phyloP scores from a whole-genome alignment of 106 monocot species.

The Dendrobium huoshanense region DNA sequence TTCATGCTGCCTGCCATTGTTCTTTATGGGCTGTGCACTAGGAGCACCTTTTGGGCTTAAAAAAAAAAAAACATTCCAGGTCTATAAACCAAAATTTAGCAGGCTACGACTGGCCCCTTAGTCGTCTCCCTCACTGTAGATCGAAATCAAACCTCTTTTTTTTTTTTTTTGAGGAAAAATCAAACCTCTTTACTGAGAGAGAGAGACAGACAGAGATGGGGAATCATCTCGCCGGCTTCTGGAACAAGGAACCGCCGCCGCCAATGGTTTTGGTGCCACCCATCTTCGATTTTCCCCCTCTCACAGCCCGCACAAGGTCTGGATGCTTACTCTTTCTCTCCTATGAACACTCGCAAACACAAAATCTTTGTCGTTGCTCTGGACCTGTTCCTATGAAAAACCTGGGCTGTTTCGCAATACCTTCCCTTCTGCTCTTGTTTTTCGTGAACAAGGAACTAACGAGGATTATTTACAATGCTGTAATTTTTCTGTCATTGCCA shows the following conservation, averaged over 20 bases:
- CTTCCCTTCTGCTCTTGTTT: not conserved
- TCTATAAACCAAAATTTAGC: too few species aligned
- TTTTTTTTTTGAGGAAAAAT: too few species aligned
- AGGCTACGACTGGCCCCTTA: not conserved
- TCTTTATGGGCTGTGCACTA: too few species aligned
- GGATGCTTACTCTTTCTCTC: not conserved
- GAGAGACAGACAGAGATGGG: not conserved
- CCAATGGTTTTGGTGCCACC: conserved; percentile 93
- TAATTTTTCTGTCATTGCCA: not conserved
- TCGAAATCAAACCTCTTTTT: not conserved
- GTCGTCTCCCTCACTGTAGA: not conserved
- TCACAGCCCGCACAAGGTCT: conserved; percentile 89
- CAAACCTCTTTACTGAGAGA: not conserved
- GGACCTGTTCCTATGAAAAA: not conserved
- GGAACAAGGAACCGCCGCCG: conserved; percentile 48
- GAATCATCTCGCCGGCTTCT: not conserved
- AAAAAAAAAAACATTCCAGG: too few species aligned
- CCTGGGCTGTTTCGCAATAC: not conserved
- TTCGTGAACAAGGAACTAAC: not conserved
- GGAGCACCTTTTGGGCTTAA: too few species aligned
- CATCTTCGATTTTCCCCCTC: conserved; percentile 92
- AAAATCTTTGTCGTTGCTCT: not conserved
- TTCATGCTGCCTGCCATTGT: too few species aligned
- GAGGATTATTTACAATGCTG: not conserved
- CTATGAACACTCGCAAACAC: not conserved